Base-by-base conservation (phyloP, 352 stramenopile species). In the Thraustotheca clavata region DNA sequence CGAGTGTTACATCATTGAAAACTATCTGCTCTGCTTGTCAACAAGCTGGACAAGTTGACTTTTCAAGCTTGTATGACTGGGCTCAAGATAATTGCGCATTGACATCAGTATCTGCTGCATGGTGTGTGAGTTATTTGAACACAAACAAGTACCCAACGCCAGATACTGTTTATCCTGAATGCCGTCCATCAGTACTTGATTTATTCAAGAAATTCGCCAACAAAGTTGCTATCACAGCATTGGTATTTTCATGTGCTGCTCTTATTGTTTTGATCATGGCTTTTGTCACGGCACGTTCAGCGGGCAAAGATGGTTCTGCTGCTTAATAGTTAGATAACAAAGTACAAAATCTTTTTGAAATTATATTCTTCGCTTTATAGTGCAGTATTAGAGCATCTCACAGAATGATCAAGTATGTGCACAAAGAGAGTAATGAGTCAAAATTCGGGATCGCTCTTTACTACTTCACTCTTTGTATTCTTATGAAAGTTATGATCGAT, bases 131-230 rank as follows among this genome's bases (percentile, higher is more conserved):
- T 20, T 87, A 91, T 65, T 68, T 94, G 22, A 2, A 26, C 26
- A 41, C 61, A 22, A 54, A 68, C 12, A 52, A 61, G 22, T 31
- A 61, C 27, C 12, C n/a, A 8, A 62, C 20, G 3, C 11, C 38
- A 1, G 35, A 63, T 20, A 49, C 38, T 20, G 72, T 81, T 9
- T 93, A 89, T 76, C 70, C 78, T 43, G 72, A 82, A 52, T 93
- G 84, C 49, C 81, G 81, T 59, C 49, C 60, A 9, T 61, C 72
- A 1, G 86, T 91, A 57, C 82, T 89, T 35, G 52, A 74, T 4
- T 72, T 93, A 18, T 73, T 91, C 40, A 67, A 74, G 57, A 89
- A 87, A 60, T 93, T 79, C 76, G 86, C 73, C 39, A 80, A 73
- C 61, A 72, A 86, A 16, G 57, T 89, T 9, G 73, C 87, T 67